Conservation (phyloP, 345 rosid species). For the Linum usitatissimum region DNA sequence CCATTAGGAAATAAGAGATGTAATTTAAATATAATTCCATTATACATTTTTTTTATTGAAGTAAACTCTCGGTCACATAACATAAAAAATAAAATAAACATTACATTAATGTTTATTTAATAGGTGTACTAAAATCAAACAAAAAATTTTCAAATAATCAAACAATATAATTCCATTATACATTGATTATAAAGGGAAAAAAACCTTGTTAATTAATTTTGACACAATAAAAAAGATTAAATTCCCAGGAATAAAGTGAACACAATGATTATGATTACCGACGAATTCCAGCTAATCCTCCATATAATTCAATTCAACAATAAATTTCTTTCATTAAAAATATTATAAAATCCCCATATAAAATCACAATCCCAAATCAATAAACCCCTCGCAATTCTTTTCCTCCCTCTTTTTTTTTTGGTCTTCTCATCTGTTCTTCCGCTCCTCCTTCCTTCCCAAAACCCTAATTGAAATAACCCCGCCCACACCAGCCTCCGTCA, state of each 20-base stretch:
- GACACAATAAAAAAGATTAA: neutral
- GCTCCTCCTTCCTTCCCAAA: constrained; percentile 4
- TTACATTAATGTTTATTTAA: too few species aligned
- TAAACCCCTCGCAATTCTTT: neutral
- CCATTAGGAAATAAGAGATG: too few species aligned
- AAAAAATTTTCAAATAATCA: too few species aligned
- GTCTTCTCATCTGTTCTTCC: neutral
- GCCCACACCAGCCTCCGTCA: neutral
- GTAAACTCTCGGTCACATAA: too few species aligned
- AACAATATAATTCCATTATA: too few species aligned
- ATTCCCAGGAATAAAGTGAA: neutral
- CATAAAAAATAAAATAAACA: too few species aligned
- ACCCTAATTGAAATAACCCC: constrained; percentile 3
- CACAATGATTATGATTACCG: constrained; percentile 7
- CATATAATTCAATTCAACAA: neutral
- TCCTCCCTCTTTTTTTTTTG: neutral
- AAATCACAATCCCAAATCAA: neutral
- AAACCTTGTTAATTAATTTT: neutral
- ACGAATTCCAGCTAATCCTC: constrained; percentile 14
- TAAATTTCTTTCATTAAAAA: too few species aligned
- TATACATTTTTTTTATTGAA: too few species aligned
- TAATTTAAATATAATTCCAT: too few species aligned
- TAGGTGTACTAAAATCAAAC: too few species aligned
- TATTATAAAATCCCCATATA: too few species aligned
- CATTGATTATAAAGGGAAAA: neutral